A percentile compares a stretch with the other conserved stretches of the same genome.
Conservation (phyloP, 2,329 filamentous ascomycete species). For the Gliomastix tumulicola region DNA sequence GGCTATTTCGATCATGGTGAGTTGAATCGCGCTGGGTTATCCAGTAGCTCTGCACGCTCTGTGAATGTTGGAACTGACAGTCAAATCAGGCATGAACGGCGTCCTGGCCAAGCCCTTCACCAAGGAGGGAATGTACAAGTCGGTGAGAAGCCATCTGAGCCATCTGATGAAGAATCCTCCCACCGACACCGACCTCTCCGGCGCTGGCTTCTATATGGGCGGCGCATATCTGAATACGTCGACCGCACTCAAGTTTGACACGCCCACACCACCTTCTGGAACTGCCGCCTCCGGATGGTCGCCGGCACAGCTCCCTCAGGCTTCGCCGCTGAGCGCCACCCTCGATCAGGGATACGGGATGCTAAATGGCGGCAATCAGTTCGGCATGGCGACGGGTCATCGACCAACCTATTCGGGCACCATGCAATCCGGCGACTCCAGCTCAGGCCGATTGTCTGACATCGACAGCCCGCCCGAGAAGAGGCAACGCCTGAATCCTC, state of each 20-base stretch:
- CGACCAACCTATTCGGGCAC: slow-evolving; percentile 14
- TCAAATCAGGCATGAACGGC: slow-evolving; percentile 84
- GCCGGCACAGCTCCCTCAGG: slow-evolving; percentile 42
- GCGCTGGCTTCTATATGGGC: slow-evolving; percentile 21
- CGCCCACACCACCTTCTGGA: slow-evolving; percentile 46
- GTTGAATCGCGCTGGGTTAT: no score
- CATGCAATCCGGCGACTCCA: slow-evolving; percentile 14
- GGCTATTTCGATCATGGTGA: slow-evolving; percentile 96
- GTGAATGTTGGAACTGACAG: slow-evolving; percentile 8
- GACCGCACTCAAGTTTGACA: slow-evolving; percentile 40
- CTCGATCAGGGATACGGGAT: slow-evolving; percentile 41
- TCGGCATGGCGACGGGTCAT: slow-evolving; percentile 22
- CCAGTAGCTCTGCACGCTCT: no score
- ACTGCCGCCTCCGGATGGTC: slow-evolving; percentile 41
- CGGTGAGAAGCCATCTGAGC: slow-evolving; percentile 84
- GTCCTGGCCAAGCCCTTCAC: slow-evolving; percentile 97
- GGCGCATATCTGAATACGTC: slow-evolving; percentile 25
- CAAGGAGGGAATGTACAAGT: slow-evolving; percentile 72
- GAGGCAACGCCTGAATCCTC: slow-evolving; percentile 41
- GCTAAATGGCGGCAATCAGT: slow-evolving; percentile 31
- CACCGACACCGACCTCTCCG: slow-evolving; percentile 28
- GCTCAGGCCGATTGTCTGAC: slow-evolving; percentile 23
- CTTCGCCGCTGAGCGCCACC: slow-evolving; percentile 28
- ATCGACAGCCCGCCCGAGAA: slow-evolving; percentile 42
- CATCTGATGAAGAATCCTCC: slow-evolving; percentile 68